Evolutionary conservation across 2,329 filamentous ascomycete species (phyloP), one percentile per base, ranked within the genome.

Genomic region (Cordyceps farinosa): DNA sequence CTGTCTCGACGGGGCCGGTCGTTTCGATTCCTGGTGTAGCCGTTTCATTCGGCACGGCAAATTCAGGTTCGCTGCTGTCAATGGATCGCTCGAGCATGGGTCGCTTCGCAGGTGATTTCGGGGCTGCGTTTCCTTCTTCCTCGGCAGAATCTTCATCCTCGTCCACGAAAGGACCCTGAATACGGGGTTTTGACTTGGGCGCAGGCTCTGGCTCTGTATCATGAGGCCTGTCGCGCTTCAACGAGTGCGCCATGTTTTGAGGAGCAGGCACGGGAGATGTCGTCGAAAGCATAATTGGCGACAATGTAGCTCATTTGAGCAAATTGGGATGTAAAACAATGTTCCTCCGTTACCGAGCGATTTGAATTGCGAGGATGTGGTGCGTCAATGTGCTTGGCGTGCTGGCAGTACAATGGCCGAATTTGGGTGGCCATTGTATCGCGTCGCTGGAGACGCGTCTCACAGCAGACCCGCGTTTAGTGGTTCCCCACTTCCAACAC

Each of bases 251-350:
- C 30, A 84, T 84, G 69, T 79, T 85, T 7, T 78, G 74, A 2
- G 85, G 84, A 64, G 85, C 85, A 32, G 78, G 70, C 27, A 87
- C 74, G 2, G 87, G 84, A 15, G 87, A 87, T 7, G 87, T 88
- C 45, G 83, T 79, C 44, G 82, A 79, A 32, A 84, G 76, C 86
- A 90, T 89, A 50, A 69, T 78, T 64, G 34, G 8, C 34, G 22
- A 22, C 52, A 48, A 50, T n/a, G 11, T 13, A 27, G 13, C 29
- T 62, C 13, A 50, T 53, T 13, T 40, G 22, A 61, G 29, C 44
- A 36, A 7, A n/a, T 51, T 22, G 5, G 17, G 34, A 51, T n/a
- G 22, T 30, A 17, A 22, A 6, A 32, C 5, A 48, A 61, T 38
- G 51, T 4, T 11, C 32, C n/a, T 51, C 9, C 34, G 17, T 32